Percentiles rank a stretch among this genome's conserved stretches.
Evolutionary conservation across 2,329 filamentous ascomycete species (phyloP).

Genomic region (Fusarium sacchari): DNA sequence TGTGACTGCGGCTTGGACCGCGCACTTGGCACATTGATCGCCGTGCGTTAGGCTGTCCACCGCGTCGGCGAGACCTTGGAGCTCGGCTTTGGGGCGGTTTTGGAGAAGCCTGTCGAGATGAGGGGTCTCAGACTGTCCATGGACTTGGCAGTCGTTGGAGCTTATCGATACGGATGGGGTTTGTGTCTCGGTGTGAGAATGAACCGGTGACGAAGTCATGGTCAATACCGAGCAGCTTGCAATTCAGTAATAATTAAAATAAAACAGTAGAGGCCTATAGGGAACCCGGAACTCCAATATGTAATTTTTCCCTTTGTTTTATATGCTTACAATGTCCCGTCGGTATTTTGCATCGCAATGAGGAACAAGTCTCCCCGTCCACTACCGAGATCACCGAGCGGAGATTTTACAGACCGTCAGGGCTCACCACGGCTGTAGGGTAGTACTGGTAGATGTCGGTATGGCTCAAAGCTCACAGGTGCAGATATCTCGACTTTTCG

Average conservation of each 20-base stretch:
- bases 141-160: constrained; percentile 3
- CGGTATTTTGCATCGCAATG: not conserved
- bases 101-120: constrained; percentile 24
- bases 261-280: not conserved
- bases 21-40: constrained; percentile 24
- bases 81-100: constrained; percentile 1
- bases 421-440: not conserved
- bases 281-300: accelerated
- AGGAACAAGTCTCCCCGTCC: not conserved
- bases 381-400: not conserved
- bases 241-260: not conserved
- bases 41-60: constrained; percentile 1
- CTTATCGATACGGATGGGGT: not conserved
- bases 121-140: constrained; percentile 13
- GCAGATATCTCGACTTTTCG: not conserved
- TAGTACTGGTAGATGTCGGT: not conserved
- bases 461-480: no score
- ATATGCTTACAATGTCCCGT: not conserved
- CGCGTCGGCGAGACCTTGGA: constrained; percentile 4
- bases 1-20: constrained; percentile 5
- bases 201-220: not conserved
- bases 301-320: no score
- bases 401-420: not conserved
- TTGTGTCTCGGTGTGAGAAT: not conserved
- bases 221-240: not conserved